Conservation (phyloP, 257 asterid species). For the Jacaranda copaia region DNA sequence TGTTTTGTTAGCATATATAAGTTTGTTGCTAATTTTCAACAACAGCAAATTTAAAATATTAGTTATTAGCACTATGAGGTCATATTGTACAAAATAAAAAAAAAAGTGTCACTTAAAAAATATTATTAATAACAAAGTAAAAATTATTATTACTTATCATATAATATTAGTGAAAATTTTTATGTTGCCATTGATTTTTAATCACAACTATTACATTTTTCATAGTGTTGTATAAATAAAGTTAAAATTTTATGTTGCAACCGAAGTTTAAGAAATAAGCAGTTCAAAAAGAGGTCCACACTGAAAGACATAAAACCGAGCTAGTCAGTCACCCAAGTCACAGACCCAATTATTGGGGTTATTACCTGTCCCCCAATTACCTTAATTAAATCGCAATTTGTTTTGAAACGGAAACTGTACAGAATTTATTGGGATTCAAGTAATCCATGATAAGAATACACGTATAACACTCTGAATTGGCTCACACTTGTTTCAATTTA, state of each 20-base stretch:
- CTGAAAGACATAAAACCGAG: constrained; percentile 15
- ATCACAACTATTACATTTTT: background rate
- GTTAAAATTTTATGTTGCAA: background rate
- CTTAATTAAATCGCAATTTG: constrained; percentile 21
- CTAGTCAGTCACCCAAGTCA: constrained; percentile 46
- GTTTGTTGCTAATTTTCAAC: too few species aligned
- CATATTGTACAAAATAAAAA: too few species aligned
- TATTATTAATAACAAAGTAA: too few species aligned
- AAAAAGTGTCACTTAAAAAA: too few species aligned
- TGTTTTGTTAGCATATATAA: too few species aligned
- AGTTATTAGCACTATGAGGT: too few species aligned
- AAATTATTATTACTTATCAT: too few species aligned
- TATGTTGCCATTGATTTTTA: background rate
- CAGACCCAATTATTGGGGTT: constrained; percentile 46
- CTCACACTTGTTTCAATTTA: constrained; percentile 34
- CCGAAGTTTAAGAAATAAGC: constrained; percentile 13
- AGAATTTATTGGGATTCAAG: constrained; percentile 17
- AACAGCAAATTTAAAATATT: too few species aligned
- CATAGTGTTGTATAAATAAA: background rate
- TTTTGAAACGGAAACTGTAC: background rate
- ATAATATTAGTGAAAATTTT: too few species aligned
- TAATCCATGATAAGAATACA: constrained; percentile 22
- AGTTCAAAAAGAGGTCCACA: constrained; percentile 31
- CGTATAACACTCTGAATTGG: constrained; percentile 22
- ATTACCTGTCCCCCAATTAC: constrained; percentile 41